These are phyloP conservation scores for Benincasa hispida DNA, from an alignment of 306 rosid genomes.

Conservation along the genomic window DNA sequence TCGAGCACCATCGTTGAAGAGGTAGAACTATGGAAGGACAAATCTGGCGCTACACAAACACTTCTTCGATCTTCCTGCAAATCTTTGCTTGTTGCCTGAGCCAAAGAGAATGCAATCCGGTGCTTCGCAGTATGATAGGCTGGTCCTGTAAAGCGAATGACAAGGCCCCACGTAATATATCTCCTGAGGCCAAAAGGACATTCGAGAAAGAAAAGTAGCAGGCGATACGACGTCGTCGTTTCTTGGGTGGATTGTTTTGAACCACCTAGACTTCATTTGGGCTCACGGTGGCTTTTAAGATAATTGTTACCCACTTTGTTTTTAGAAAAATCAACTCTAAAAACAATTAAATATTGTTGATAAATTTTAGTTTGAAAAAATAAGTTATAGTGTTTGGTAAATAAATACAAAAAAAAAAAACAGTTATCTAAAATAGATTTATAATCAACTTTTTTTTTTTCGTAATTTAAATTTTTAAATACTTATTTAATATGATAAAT, in stretches of 20 bases:
- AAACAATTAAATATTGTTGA: too few relatives aligned
- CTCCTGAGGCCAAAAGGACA: neutral
- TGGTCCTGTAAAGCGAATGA: neutral
- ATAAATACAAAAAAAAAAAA: too few relatives aligned
- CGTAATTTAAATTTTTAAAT: too few relatives aligned
- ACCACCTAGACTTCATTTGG: too few relatives aligned
- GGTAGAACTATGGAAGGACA: slow-evolving; percentile 8
- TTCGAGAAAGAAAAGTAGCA: neutral
- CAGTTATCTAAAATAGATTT: too few relatives aligned
- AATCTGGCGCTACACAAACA: neutral
- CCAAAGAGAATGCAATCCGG: neutral
- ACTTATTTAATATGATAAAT: too few relatives aligned
- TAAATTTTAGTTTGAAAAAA: too few relatives aligned
- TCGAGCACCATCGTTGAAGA: slow-evolving; percentile 75
- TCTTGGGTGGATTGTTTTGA: neutral
- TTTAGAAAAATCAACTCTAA: too few relatives aligned
- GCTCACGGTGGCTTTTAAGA: too few relatives aligned
- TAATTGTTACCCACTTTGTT: too few relatives aligned
- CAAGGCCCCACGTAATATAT: neutral
- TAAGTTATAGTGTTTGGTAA: too few relatives aligned
- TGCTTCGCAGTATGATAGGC: neutral
- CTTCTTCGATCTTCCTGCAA: neutral
- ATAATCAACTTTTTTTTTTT: too few relatives aligned
- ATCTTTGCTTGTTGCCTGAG: slow-evolving; percentile 2
- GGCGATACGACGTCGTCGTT: neutral